These are phyloP conservation scores for Chalciporus pseudorubinellus DNA, from an alignment of 768 basidiomycete genomes.

Conservation along the genomic window DNA sequence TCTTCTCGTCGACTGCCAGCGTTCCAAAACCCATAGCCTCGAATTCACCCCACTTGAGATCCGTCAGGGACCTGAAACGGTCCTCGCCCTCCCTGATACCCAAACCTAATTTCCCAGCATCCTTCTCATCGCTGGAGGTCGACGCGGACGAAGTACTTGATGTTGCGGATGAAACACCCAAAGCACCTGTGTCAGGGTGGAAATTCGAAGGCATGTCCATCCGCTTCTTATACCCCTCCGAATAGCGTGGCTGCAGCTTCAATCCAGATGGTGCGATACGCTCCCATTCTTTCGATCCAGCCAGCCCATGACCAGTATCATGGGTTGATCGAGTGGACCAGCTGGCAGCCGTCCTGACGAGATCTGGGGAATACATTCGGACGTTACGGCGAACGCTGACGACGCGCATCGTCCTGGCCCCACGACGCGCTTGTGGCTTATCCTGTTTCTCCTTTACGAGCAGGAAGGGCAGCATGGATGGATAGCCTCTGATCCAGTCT, in stretches of 20 bases:
- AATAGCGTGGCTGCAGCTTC: constrained; percentile 64
- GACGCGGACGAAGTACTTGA: constrained; percentile 43
- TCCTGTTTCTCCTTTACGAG: constrained; percentile 46
- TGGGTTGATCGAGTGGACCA: constrained; percentile 36
- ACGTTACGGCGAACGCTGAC: constrained; percentile 78
- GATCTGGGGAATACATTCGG: constrained; percentile 82
- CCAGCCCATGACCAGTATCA: constrained; percentile 37
- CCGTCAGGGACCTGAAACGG: constrained; percentile 76
- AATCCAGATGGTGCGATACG: constrained; percentile 62
- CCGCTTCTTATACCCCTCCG: constrained; percentile 72
- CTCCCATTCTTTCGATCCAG: constrained; percentile 72
- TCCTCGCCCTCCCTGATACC: constrained; percentile 54
- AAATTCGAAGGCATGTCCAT: constrained; percentile 65
- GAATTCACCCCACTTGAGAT: constrained; percentile 91
- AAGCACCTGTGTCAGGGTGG: constrained; percentile 45
- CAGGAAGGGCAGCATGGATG: constrained; percentile 68
- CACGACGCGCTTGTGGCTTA: constrained; percentile 66
- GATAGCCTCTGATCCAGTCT: constrained; percentile 90
- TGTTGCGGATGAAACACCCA: constrained; percentile 39
- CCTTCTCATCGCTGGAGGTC: constrained; percentile 30
- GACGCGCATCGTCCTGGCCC: constrained; percentile 74
- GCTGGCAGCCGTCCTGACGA: constrained; percentile 62
- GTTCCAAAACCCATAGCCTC: constrained; percentile 78
- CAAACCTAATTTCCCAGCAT: constrained; percentile 30
- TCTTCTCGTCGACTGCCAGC: constrained; percentile 52